These are phyloP conservation scores for Capsella bursapastoris DNA, from an alignment of 345 rosid species.

Conservation along the genomic window DNA sequence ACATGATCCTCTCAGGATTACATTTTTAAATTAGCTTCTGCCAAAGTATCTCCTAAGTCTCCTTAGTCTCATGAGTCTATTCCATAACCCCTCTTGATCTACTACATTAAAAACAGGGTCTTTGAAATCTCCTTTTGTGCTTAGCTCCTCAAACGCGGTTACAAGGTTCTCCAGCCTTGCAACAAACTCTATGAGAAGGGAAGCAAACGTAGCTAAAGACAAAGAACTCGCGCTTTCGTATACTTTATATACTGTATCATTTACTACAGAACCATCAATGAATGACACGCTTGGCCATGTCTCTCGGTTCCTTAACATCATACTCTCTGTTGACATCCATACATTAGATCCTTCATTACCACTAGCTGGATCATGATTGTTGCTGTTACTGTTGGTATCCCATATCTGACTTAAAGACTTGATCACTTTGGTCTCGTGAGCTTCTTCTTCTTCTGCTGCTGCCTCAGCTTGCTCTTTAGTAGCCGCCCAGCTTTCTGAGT, in stretches of 20 bases:
- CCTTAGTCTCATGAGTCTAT: constrained; percentile 35
- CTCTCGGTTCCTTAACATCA: constrained; percentile 35
- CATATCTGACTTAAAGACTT: constrained; percentile 57
- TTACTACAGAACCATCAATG: constrained; percentile 37
- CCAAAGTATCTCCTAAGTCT: constrained; percentile 45
- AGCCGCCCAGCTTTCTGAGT: constrained; percentile 67
- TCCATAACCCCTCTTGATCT: constrained; percentile 46
- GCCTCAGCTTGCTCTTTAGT: constrained; percentile 37
- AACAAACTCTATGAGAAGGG: constrained; percentile 80
- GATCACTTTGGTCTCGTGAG: constrained; percentile 50
- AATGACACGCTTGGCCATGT: constrained; percentile 72
- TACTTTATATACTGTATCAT: constrained; percentile 56
- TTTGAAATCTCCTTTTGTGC: constrained; percentile 67
- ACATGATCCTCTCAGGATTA: background rate
- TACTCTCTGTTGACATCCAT: constrained; percentile 49
- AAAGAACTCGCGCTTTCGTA: constrained; percentile 83
- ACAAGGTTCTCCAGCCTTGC: constrained; percentile 84
- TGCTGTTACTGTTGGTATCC: constrained; percentile 43
- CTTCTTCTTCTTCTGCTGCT: constrained; percentile 37
- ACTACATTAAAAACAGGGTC: constrained; percentile 35
- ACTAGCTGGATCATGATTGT: constrained; percentile 26
- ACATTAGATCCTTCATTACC: constrained; percentile 32
- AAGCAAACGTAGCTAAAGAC: constrained; percentile 77
- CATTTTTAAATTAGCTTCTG: background rate
- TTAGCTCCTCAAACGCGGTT: constrained; percentile 65